Base-by-base conservation (phyloP, 176 grass and related monocot genomes). In the Hsuehochloa calcarea region DNA sequence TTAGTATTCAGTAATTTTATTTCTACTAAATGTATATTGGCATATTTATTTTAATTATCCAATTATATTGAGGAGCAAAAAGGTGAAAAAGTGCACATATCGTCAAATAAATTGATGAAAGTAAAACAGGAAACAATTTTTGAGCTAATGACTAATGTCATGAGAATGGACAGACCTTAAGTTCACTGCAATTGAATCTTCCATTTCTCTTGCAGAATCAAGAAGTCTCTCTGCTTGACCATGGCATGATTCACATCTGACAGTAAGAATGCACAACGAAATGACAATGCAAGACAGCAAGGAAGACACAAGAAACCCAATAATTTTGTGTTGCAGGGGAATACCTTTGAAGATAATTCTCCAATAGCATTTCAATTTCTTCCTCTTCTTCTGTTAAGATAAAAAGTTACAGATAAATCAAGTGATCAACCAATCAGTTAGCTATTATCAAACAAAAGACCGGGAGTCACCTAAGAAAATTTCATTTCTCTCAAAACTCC, bases 331-430 rank as follows among this genome's bases (percentile, higher is more conserved):
- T 78, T 11, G 50, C 66, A 70, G 40, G 14, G 75, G 22, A 61
- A 77, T 90, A 98, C 96, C 96, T 93, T 76, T 95, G 93, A 78
- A 98, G 93, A 83, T 98, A 98, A 83, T 93, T 98, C 89, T 98
- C 96, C 75, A 98, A 79, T 49, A 98, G 84, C 96, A 98, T 98
- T 87, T 98, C 96, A 84, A 98, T 98, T 83, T 98, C 96, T 85
- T 98, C 96, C 88, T 98, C 96, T 81, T 98, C 96, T 86, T 98
- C 96, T 98, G 86, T 82, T 84, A 56, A 91, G 86, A 58, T 41
- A 5, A 84, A 59, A 70, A 65, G 23, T 26, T 69, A 75, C 16
- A 67, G 15, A 90, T 49, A 46, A 90, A 87, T 59, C 27, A 87
- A 66, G 49, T 79, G 34, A 83, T 55, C 8, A 68, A 65, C 38